Conservation (phyloP, 306 rosid species). For the Malus sieversii region DNA sequence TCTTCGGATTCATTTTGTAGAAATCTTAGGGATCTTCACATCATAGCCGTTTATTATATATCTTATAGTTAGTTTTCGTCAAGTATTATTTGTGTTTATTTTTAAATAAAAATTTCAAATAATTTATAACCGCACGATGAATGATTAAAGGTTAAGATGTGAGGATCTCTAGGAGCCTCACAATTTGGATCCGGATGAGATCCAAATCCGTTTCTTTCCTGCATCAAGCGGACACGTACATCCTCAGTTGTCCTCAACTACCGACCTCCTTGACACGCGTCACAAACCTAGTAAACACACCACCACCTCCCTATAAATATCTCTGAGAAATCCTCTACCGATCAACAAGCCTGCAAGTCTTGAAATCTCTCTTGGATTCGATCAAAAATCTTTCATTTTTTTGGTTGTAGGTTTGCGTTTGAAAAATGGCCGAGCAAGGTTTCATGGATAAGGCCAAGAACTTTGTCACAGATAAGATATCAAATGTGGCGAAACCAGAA, state of each 20-base stretch:
- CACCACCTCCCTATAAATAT: not conserved
- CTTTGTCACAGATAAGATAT: slow-evolving; percentile 42
- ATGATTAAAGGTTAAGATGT: too few relatives aligned
- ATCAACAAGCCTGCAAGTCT: not conserved
- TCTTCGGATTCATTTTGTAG: too few relatives aligned
- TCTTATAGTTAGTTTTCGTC: too few relatives aligned
- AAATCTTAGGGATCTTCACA: too few relatives aligned
- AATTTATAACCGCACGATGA: rapidly evolving
- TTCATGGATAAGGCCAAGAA: slow-evolving; percentile 53
- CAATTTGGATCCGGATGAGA: too few relatives aligned
- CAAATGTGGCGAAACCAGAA: slow-evolving; percentile 51
- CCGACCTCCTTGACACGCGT: not conserved
- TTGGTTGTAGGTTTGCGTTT: not conserved
- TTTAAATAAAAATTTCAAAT: too few relatives aligned
- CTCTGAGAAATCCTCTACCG: not conserved
- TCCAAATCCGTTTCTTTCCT: too few relatives aligned
- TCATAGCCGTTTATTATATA: too few relatives aligned
- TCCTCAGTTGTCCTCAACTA: not conserved
- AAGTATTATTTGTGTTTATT: rapidly evolving
- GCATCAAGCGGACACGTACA: not conserved
- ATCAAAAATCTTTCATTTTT: not conserved
- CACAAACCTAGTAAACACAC: not conserved
- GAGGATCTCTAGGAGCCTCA: too few relatives aligned
- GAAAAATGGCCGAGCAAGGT: slow-evolving; percentile 35
- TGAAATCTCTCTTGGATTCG: not conserved